Conservation (phyloP, 176 grass and related monocot genomes). For the Oryza glumipatula region DNA sequence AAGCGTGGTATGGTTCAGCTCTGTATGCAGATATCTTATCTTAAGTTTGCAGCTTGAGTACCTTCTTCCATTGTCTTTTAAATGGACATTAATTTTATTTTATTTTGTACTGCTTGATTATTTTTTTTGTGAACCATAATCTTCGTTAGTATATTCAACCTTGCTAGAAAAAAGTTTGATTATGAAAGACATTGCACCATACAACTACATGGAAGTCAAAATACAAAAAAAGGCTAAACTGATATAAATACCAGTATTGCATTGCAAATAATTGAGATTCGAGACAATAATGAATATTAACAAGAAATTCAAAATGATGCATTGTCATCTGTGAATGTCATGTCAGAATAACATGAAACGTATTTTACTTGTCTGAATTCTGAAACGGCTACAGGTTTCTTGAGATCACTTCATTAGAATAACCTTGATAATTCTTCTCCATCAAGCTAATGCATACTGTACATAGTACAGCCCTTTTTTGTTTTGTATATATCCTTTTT, state of each 20-base stretch:
- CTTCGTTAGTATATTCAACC: background rate
- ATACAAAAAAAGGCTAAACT: background rate
- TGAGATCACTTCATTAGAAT: background rate
- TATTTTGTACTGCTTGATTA: background rate
- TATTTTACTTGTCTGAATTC: background rate
- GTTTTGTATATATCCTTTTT: background rate
- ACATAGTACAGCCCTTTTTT: background rate
- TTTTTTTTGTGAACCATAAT: background rate
- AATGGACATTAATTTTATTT: slow-evolving; percentile 3
- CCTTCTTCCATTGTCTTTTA: background rate
- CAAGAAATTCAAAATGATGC: background rate
- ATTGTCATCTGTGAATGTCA: background rate
- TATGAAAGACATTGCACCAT: background rate
- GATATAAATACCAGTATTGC: background rate
- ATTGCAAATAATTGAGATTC: background rate
- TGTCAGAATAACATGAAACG: slow-evolving; percentile 4
- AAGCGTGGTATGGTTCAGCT: slow-evolving; percentile 80
- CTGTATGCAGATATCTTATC: slow-evolving; percentile 30
- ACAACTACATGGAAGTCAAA: background rate
- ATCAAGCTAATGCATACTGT: background rate
- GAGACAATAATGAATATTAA: background rate
- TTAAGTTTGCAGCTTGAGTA: background rate
- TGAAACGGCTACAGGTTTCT: background rate
- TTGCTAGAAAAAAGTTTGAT: background rate
- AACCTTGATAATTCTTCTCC: background rate